Conservation (phyloP, 441 rosid species). For the Erodium moschatum region DNA sequence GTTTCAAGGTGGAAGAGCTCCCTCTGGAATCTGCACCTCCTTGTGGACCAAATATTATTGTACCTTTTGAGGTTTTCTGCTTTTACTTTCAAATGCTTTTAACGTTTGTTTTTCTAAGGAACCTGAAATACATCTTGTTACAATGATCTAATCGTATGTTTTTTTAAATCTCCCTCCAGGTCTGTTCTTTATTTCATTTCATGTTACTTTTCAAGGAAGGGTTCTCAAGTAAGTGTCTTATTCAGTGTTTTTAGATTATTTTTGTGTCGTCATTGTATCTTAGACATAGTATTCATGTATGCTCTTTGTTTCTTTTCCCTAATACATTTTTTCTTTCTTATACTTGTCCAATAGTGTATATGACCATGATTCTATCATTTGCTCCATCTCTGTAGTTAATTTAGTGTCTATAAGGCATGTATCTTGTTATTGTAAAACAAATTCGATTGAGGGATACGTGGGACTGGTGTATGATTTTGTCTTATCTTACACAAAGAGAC, state of each 20-base stretch:
- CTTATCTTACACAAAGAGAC: neutral
- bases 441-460: conserved; percentile 2
- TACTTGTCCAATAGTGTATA: conserved; percentile 1
- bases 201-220: conserved; percentile 69
- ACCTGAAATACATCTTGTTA: conserved; percentile 3
- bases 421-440: conserved; percentile 5
- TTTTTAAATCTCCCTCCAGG: conserved; percentile 45
- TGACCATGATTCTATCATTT: neutral
- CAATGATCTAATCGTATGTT: conserved; percentile 19
- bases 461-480: conserved; percentile 9
- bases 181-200: conserved; percentile 70
- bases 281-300: neutral
- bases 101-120: conserved; percentile 2
- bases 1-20: neutral
- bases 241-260: conserved; percentile 15
- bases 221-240: conserved; percentile 67
- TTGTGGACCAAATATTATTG: neutral
- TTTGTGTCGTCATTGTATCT: conserved; percentile 4
- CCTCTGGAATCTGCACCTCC: neutral
- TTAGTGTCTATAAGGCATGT: neutral
- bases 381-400: neutral
- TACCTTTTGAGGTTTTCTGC: conserved; percentile 1
- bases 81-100: no score
- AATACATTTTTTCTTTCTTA: neutral
- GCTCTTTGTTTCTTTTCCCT: neutral